Base-by-base conservation (phyloP, 2,329 filamentous ascomycete species). In the Aspergillus intermedius region DNA sequence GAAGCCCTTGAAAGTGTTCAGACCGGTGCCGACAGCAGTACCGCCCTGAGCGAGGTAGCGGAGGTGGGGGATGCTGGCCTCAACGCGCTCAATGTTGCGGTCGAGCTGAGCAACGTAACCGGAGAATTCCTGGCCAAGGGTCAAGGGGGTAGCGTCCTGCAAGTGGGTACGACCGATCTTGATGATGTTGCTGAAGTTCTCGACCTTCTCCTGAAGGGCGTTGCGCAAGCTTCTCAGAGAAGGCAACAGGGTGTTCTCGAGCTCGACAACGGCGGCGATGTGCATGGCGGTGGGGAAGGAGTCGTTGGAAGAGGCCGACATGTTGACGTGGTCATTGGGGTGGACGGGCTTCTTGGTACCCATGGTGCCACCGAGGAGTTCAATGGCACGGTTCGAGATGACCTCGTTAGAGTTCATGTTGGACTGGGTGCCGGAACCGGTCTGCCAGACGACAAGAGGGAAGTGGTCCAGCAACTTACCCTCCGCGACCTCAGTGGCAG, bases 361-460 rank as follows among this genome's bases (percentile, higher is more conserved):
- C 88, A 90, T 95, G 58, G 80, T 80, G 63, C 93, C 93, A 61
- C 93, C 93, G 47, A 97, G 81, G 56, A 97, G 95, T 78, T 97
- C 91, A 72, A 97, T 97, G 57, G 93, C 93, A 58, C 93, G 88
- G 82, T 97, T 98, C 57, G 91, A 96, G 73, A 98, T 97, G 73
- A 98, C 93, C 73, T 98, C 93, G 78, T 98, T 98, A 69, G 91
- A 91, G 77, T 98, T 98, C 93, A 97, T 97, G 83, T 95, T 97
- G 72, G 91, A 96, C 79, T 97, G 93, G 25, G 93, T 97, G 68
- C 93, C 93, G 45, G 93, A 97, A 56, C 93, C 93, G 47, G 93
- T 98, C 79, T 98, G 93, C 93, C 93, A 98, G 67, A 98, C 91
- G 49, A 97, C 91, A 53, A 97, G 87, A 57, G 93, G 93, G 77